Conservation (phyloP, 768 basidiomycete genomes). For the Collybiopsis confluens region DNA sequence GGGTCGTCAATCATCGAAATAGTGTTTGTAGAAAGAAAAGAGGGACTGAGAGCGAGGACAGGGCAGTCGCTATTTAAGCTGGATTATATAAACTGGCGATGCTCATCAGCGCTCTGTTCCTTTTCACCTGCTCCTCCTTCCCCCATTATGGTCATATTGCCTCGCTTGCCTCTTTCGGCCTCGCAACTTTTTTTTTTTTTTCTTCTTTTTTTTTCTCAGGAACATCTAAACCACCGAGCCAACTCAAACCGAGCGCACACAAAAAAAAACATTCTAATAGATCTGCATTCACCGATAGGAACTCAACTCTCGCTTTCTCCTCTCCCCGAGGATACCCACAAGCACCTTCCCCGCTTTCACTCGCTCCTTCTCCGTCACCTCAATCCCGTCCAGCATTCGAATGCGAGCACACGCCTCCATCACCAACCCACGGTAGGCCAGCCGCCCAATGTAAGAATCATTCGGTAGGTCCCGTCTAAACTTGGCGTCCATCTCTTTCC, state of each 20-base stretch:
- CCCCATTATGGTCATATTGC: constrained; percentile 10
- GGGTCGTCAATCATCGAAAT: constrained; percentile 55
- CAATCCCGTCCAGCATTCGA: constrained; percentile 81
- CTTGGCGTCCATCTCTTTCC: constrained; percentile 77
- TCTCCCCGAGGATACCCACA: constrained; percentile 44
- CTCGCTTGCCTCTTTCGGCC: constrained; percentile 10
- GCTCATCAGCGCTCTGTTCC: constrained; percentile 18
- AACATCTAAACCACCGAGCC: constrained; percentile 1
- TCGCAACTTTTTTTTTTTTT: neutral
- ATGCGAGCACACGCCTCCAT: constrained; percentile 71
- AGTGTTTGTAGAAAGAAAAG: constrained; percentile 7
- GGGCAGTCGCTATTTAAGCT: constrained; percentile 7
- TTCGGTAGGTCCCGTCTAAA: constrained; percentile 92
- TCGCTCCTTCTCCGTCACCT: constrained; percentile 79
- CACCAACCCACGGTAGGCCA: constrained; percentile 85
- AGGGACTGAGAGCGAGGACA: constrained; percentile 12
- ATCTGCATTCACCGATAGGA: neutral
- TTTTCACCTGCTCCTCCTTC: constrained; percentile 4
- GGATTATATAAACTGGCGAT: no score
- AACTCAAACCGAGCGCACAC: constrained; percentile 2
- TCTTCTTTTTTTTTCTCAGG: neutral
- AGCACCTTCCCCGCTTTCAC: constrained; percentile 74
- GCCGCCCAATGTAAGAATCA: constrained; percentile 77
- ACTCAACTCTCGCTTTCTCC: constrained; percentile 13
- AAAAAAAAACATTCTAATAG: constrained; percentile 1